These are phyloP conservation scores for Novymonas esmeraldas DNA, from an alignment of 208 protist species.

Conservation along the genomic window DNA sequence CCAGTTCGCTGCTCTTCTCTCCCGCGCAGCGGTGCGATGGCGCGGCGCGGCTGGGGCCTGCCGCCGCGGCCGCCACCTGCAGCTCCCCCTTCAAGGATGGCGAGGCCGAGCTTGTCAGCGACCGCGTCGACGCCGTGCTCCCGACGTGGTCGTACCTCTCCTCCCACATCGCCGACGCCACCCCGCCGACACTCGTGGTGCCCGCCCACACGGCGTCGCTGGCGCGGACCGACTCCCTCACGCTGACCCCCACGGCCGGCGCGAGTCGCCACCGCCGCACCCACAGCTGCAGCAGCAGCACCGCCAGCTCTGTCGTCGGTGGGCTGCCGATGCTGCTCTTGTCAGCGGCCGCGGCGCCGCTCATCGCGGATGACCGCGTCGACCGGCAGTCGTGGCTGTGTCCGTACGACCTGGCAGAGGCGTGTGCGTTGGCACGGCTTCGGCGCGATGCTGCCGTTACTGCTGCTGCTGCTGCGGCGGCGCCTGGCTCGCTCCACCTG, in stretches of 20 bases:
- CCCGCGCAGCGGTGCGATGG: neutral
- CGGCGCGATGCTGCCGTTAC: constrained; percentile 2
- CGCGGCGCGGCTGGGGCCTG: neutral
- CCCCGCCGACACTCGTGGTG: neutral
- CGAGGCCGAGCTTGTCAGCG: constrained; percentile 25
- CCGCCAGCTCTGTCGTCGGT: constrained; percentile 10
- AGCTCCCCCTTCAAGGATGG: neutral
- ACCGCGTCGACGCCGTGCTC: constrained; percentile 31
- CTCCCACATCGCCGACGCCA: constrained; percentile 20
- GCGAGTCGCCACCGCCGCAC: neutral
- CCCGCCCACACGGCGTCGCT: neutral
- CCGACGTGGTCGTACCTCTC: constrained; percentile 32
- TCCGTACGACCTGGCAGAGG: constrained; percentile 27
- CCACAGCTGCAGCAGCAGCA: constrained; percentile 13
- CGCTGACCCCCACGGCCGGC: neutral
- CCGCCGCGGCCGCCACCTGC: constrained; percentile 1
- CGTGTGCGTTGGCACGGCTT: constrained; percentile 21
- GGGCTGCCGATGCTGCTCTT: neutral
- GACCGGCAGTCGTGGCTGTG: constrained; percentile 26
- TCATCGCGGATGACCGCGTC: constrained; percentile 1
- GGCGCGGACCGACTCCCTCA: constrained; percentile 1
- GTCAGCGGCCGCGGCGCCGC: neutral
- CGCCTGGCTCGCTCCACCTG: constrained; percentile 20
- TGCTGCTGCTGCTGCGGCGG: neutral
- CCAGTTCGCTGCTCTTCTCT: neutral